phyloP scores from a whole-genome alignment of 495 filamentous ascomycete genomes.

The Cladorrhinum samala region DNA sequence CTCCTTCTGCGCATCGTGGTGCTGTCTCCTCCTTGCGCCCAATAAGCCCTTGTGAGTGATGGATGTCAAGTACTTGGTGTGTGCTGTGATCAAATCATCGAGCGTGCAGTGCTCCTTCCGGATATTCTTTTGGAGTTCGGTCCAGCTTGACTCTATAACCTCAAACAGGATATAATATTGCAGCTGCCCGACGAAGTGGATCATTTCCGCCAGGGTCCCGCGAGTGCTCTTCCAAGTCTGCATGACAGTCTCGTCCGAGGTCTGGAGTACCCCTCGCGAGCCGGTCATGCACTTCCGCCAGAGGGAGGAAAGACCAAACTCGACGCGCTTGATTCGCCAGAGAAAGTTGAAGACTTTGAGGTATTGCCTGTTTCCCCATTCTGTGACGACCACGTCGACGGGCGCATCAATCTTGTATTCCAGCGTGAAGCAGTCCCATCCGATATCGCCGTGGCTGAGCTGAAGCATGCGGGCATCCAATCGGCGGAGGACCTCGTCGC shows the following conservation, averaged over 20 bases:
- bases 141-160: constrained; percentile 94
- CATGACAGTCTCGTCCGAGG: constrained; percentile 66
- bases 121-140: constrained; percentile 73
- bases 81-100: constrained; percentile 89
- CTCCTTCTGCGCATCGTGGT: constrained; percentile 32
- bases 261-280: constrained; percentile 81
- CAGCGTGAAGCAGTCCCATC: constrained; percentile 98
- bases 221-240: constrained; percentile 85
- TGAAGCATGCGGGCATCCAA: constrained; percentile 96
- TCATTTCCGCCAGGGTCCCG: constrained; percentile 91
- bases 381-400: constrained; percentile 94
- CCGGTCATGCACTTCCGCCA: constrained; percentile 98
- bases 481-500: constrained; percentile 82
- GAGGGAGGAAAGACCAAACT: constrained; percentile 82
- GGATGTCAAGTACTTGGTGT: constrained; percentile 80
- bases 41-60: constrained; percentile 97
- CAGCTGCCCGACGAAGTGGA: constrained; percentile 93
- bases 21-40: constrained; percentile 53
- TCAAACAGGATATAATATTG: constrained; percentile 99
- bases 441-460: constrained; percentile 90
- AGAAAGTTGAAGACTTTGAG: constrained; percentile 99
- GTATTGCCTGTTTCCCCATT: constrained; percentile 90
- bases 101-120: constrained; percentile 78
- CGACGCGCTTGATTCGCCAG: constrained; percentile 96
- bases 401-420: constrained; percentile 98